Conservation (phyloP, 2,329 filamentous ascomycete species). For the Coniochaeta sp. region DNA sequence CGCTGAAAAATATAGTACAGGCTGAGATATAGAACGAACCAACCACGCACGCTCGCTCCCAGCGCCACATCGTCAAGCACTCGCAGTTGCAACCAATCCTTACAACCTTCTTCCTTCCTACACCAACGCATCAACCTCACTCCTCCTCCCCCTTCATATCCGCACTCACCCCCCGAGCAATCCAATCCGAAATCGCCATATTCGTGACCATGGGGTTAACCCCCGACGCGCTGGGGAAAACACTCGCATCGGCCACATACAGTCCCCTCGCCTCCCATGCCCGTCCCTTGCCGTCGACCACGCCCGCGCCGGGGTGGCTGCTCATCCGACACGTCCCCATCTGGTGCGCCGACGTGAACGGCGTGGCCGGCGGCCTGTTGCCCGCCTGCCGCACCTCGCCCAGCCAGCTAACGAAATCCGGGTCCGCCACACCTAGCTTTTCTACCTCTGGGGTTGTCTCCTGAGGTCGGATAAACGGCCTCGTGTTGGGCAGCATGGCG, state of each 20-base stretch:
- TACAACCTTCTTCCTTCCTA: neutral
- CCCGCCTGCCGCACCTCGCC: slow-evolving; percentile 37
- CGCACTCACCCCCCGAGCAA: slow-evolving; percentile 48
- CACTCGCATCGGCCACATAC: slow-evolving; percentile 68
- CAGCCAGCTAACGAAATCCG: slow-evolving; percentile 57
- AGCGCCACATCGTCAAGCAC: too few relatives aligned
- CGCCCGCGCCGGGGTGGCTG: slow-evolving; percentile 39
- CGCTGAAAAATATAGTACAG: too few relatives aligned
- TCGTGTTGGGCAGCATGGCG: slow-evolving; percentile 52
- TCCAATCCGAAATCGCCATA: slow-evolving; percentile 64
- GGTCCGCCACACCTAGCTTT: slow-evolving; percentile 46
- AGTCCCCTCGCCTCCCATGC: slow-evolving; percentile 62
- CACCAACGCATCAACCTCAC: neutral
- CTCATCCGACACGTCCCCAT: slow-evolving; percentile 76
- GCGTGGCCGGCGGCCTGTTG: slow-evolving; percentile 40
- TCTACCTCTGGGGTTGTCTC: slow-evolving; percentile 13
- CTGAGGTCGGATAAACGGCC: slow-evolving; percentile 48
- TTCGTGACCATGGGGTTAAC: slow-evolving; percentile 77
- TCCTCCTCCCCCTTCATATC: slow-evolving; percentile 29
- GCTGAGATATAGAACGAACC: too few relatives aligned
- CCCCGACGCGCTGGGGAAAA: slow-evolving; percentile 69
- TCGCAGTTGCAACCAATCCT: too few relatives aligned
- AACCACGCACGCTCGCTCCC: too few relatives aligned
- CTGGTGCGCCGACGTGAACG: slow-evolving; percentile 69
- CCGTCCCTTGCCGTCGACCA: slow-evolving; percentile 49